Evolutionary conservation across 2,329 filamentous ascomycete species (phyloP).

Genomic region (Ambrosiella beaveri): DNA sequence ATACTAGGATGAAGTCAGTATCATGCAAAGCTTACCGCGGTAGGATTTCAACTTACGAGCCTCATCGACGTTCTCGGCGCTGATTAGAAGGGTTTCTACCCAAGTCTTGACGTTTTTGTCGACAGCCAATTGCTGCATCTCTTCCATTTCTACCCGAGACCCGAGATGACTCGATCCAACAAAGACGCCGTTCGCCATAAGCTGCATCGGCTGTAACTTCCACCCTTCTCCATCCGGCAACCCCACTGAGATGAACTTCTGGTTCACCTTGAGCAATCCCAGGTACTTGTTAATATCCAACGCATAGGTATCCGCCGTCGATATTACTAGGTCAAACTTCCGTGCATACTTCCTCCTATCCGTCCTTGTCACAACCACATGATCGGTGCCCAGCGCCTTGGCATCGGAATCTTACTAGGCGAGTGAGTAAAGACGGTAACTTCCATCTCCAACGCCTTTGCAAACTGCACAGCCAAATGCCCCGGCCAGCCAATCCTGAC

Average conservation of each 20-base stretch:
- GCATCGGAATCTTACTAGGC: slow-evolving; percentile 38
- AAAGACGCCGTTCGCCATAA: slow-evolving; percentile 57
- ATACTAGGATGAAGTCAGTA: slow-evolving; percentile 1
- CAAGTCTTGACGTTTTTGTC: slow-evolving; percentile 53
- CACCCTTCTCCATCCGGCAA: slow-evolving; percentile 62
- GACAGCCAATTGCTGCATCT: slow-evolving; percentile 54
- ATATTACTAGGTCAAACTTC: slow-evolving; percentile 56
- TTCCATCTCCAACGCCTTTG: slow-evolving; percentile 41
- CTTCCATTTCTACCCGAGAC: slow-evolving; percentile 49
- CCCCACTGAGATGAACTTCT: slow-evolving; percentile 62
- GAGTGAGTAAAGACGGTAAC: slow-evolving; percentile 39
- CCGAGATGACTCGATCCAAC: slow-evolving; percentile 58
- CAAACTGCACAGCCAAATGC: slow-evolving; percentile 49
- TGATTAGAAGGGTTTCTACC: slow-evolving; percentile 59
- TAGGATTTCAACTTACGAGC: slow-evolving; percentile 6
- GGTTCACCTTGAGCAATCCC: slow-evolving; percentile 64
- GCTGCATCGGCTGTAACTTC: slow-evolving; percentile 53
- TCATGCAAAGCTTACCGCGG: neutral
- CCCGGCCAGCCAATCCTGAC: slow-evolving; percentile 55
- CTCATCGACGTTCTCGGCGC: slow-evolving; percentile 35
- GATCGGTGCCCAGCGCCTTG: slow-evolving; percentile 35
- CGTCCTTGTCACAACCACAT: slow-evolving; percentile 38
- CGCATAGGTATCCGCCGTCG: slow-evolving; percentile 47
- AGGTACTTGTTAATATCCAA: slow-evolving; percentile 60
- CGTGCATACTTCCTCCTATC: slow-evolving; percentile 34